A percentile compares a stretch with the other conserved stretches of the same genome.
phyloP scores from a whole-genome alignment of 2,329 filamentous ascomycete genomes.

The Tetracladium maxilliforme region DNA sequence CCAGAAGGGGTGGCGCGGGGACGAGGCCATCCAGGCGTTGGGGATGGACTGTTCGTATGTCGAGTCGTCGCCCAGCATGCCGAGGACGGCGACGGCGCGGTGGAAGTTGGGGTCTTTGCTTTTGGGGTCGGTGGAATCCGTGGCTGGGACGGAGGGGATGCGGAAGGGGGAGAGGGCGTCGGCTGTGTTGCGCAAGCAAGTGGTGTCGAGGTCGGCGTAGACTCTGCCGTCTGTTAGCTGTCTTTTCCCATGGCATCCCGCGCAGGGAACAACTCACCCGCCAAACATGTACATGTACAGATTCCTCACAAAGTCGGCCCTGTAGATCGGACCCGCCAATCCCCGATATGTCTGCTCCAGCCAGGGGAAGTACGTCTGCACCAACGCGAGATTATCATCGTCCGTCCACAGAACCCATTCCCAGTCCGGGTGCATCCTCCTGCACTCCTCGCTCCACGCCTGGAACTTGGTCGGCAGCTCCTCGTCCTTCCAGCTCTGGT shows the following conservation, averaged over 20 bases:
- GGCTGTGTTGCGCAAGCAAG: slow-evolving; percentile 12
- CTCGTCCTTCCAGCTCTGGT: too few species aligned
- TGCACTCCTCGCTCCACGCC: slow-evolving; percentile 16
- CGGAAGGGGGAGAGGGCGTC: slow-evolving; percentile 10
- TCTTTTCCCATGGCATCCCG: not conserved
- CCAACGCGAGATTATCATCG: slow-evolving; percentile 17
- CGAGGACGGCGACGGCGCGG: slow-evolving; percentile 13
- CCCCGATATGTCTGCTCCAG: slow-evolving; percentile 13
- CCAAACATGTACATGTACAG: slow-evolving; percentile 21
- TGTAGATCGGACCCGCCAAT: slow-evolving; percentile 16
- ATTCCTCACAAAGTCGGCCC: slow-evolving; percentile 15
- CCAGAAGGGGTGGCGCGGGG: slow-evolving; percentile 18
- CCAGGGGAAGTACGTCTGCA: slow-evolving; percentile 16
- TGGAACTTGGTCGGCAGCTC: too few species aligned
- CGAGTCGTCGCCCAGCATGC: slow-evolving; percentile 15
- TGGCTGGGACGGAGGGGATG: slow-evolving; percentile 6
- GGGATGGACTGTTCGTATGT: slow-evolving; percentile 16
- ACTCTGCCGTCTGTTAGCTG: slow-evolving; percentile 6
- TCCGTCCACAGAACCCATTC: slow-evolving; percentile 22
- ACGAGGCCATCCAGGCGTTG: slow-evolving; percentile 21
- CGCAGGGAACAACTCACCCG: slow-evolving; percentile 10
- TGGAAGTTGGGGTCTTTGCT: not conserved
- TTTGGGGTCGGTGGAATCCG: slow-evolving; percentile 7
- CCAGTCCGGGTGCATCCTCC: slow-evolving; percentile 14
- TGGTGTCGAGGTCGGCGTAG: slow-evolving; percentile 16